Percentiles rank a stretch among this genome's conserved stretches.
Evolutionary conservation across 73 alveolate genomes (phyloP).

Genomic region (Blepharisma japonicum): DNA sequence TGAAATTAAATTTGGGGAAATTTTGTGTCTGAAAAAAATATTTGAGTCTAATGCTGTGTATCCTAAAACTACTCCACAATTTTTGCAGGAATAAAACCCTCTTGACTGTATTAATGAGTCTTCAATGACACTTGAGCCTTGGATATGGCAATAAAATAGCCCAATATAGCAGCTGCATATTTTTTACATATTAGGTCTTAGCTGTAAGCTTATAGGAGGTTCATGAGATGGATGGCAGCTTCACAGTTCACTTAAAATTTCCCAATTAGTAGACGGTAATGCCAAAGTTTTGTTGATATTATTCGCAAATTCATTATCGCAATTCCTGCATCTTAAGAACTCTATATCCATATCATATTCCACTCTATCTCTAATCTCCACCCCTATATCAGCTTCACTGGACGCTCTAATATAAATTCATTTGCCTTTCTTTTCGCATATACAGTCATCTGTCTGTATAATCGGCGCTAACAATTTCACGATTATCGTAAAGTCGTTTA

Average conservation of each 20-base stretch:
- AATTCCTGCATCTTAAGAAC: background rate
- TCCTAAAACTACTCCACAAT: no score
- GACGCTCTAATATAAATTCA: constrained; percentile 5
- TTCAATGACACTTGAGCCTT: background rate
- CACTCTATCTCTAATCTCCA: background rate
- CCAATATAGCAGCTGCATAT: background rate
- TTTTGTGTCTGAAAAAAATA: no score
- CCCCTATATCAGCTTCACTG: background rate
- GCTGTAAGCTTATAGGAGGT: background rate
- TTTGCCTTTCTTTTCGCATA: background rate
- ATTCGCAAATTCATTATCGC: background rate
- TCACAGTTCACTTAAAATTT: background rate
- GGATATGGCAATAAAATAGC: background rate
- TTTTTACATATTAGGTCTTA: background rate
- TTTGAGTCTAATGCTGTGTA: no score
- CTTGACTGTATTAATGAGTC: no score
- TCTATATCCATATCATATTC: background rate
- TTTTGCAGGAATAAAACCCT: no score
- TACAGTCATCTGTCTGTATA: background rate
- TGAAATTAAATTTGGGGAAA: no score
- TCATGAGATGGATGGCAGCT: constrained; percentile 26
- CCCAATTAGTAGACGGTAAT: constrained; percentile 26
- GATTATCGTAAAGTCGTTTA: background rate
- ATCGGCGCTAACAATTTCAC: background rate
- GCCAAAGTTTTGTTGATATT: background rate